Percentiles rank a stretch among this genome's conserved stretches.
Conservation (phyloP, 805 yeast species). For the Candida morakotiae region DNA sequence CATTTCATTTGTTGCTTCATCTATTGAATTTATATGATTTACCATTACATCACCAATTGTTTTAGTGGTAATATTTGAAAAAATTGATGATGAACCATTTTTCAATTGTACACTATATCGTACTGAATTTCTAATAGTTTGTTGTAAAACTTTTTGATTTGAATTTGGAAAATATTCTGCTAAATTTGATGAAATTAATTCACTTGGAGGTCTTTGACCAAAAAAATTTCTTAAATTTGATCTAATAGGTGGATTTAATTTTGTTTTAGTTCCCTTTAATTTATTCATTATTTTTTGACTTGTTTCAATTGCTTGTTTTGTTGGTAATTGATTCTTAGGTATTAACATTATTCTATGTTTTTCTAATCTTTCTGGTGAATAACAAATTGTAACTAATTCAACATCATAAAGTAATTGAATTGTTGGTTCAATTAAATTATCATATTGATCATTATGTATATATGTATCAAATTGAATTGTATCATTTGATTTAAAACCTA, state of each 20-base stretch:
- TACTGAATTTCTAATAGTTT: constrained; percentile 80
- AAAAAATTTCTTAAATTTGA: constrained; percentile 47
- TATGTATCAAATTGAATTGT: constrained; percentile 55
- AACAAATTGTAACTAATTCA: constrained; percentile 79
- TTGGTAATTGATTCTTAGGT: constrained; percentile 59
- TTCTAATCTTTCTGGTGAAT: constrained; percentile 66
- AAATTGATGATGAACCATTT: constrained; percentile 22
- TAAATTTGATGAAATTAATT: constrained; percentile 81
- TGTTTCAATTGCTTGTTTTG: constrained; percentile 52
- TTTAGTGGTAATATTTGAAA: constrained; percentile 19
- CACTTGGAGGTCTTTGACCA: constrained; percentile 93
- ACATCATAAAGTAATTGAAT: constrained; percentile 61
- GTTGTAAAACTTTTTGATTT: constrained; percentile 62
- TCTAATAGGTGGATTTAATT: not conserved
- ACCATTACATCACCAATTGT: constrained; percentile 65
- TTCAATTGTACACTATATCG: constrained; percentile 68
- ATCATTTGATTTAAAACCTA: constrained; percentile 44
- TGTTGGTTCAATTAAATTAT: constrained; percentile 5
- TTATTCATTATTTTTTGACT: constrained; percentile 41
- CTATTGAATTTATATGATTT: constrained; percentile 53
- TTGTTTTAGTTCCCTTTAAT: not conserved
- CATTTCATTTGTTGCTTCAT: constrained; percentile 31
- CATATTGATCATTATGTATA: constrained; percentile 33
- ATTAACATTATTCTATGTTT: constrained; percentile 70
- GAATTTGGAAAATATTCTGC: constrained; percentile 91